Conservation (phyloP, 2,329 filamentous ascomycete genomes). For the Fusarium nematophilum region DNA sequence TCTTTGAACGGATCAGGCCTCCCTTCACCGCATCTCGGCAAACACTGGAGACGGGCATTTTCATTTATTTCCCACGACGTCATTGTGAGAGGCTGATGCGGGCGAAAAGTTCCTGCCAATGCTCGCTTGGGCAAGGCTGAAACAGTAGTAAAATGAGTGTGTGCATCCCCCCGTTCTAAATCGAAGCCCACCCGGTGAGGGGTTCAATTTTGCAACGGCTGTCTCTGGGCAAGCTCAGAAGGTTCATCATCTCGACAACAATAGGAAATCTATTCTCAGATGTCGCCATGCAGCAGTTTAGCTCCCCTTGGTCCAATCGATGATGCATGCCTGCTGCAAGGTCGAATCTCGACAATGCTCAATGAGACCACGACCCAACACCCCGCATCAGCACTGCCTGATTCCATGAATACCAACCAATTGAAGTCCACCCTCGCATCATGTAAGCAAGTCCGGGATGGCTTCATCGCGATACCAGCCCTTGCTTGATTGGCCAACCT, state of each 20-base stretch:
- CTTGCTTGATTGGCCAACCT: constrained; percentile 7
- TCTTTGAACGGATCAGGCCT: constrained; percentile 27
- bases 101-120: neutral
- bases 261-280: no score
- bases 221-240: no score
- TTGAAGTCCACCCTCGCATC: constrained; percentile 1
- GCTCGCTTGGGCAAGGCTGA: constrained; percentile 14
- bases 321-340: neutral
- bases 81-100: no score
- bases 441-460: constrained; percentile 7
- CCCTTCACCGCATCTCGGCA: constrained; percentile 22
- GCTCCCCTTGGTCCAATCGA: no score
- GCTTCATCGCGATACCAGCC: constrained; percentile 12
- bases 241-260: no score
- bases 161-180: no score
- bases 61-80: no score
- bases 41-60: constrained; percentile 2
- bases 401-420: constrained; percentile 32
- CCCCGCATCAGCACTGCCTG: constrained; percentile 14
- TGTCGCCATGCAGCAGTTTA: no score
- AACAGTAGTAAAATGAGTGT: constrained; percentile 14
- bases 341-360: neutral
- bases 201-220: no score
- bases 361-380: constrained; percentile 1
- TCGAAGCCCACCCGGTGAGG: no score